Conservation (phyloP, 1,284 basidiomycete species). For the Coriolopsis trogii region DNA sequence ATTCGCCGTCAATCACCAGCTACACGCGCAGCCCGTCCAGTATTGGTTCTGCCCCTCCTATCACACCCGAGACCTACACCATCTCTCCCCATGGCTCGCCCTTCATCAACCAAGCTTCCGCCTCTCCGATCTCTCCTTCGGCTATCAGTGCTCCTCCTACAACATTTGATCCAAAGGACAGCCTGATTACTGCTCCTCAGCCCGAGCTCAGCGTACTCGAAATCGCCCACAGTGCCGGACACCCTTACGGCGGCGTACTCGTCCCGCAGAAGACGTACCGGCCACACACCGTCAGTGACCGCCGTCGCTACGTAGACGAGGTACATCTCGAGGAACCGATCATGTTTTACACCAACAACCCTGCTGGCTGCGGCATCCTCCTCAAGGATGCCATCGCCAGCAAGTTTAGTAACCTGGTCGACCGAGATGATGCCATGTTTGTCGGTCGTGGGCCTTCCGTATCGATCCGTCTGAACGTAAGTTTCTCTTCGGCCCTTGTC, state of each 20-base stretch:
- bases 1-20: too few species aligned
- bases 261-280: constrained; percentile 70
- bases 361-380: constrained; percentile 58
- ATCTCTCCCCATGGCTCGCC: constrained; percentile 8
- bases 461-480: constrained; percentile 71
- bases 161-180: constrained; percentile 3
- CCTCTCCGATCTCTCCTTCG: constrained; percentile 13
- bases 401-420: constrained; percentile 43
- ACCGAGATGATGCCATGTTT: constrained; percentile 66
- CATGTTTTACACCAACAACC: constrained; percentile 55
- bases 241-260: constrained; percentile 24
- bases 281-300: constrained; percentile 74
- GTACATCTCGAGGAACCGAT: constrained; percentile 63
- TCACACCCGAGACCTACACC: constrained; percentile 12
- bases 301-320: constrained; percentile 72
- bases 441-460: constrained; percentile 72
- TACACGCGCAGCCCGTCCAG: constrained; percentile 20
- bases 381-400: constrained; percentile 54
- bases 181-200: neutral
- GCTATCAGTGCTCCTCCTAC: neutral
- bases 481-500: constrained; percentile 15
- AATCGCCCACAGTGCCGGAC: constrained; percentile 14
- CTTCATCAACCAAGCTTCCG: constrained; percentile 7
- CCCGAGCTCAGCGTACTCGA: constrained; percentile 22
- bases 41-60: constrained; percentile 10